phyloP scores from a whole-genome alignment of 2,329 filamentous ascomycete genomes.

The Botrytis fragariae region DNA sequence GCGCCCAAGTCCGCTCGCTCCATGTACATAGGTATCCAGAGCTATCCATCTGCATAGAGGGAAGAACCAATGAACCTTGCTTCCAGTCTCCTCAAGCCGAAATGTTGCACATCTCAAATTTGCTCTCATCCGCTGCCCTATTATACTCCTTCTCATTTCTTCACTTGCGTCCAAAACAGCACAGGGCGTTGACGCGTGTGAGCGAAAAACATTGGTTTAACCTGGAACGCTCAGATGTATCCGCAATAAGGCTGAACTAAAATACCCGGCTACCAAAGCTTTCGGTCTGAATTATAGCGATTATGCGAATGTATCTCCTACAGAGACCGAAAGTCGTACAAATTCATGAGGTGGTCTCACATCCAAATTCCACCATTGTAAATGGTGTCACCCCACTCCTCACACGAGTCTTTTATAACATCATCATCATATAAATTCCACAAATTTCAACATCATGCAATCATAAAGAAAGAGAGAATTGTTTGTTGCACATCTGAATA shows the following conservation, averaged over 20 bases:
- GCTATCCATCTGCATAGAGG: background rate
- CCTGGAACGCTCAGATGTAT: background rate
- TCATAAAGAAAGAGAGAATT: background rate
- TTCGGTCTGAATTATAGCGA: background rate
- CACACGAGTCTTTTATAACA: constrained; percentile 3
- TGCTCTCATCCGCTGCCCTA: background rate
- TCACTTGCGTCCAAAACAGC: background rate
- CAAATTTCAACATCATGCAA: background rate
- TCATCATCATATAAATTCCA: background rate
- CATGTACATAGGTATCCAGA: background rate
- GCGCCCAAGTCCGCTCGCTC: background rate
- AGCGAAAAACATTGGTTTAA: background rate
- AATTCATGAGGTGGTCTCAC: background rate
- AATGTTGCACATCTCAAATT: constrained; percentile 8
- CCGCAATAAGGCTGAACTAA: background rate
- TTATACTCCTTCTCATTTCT: background rate
- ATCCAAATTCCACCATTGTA: background rate
- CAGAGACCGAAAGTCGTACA: background rate
- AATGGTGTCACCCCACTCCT: background rate
- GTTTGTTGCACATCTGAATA: constrained; percentile 3
- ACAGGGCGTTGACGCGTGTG: background rate
- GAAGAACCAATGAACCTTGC: background rate
- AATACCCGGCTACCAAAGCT: background rate
- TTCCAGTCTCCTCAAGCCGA: background rate
- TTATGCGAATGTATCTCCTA: background rate